A percentile compares a stretch with the other conserved stretches of the same genome.
These are phyloP conservation scores for Prunella vulgaris DNA, from an alignment of 257 asterid genomes.

Conservation along the genomic window DNA sequence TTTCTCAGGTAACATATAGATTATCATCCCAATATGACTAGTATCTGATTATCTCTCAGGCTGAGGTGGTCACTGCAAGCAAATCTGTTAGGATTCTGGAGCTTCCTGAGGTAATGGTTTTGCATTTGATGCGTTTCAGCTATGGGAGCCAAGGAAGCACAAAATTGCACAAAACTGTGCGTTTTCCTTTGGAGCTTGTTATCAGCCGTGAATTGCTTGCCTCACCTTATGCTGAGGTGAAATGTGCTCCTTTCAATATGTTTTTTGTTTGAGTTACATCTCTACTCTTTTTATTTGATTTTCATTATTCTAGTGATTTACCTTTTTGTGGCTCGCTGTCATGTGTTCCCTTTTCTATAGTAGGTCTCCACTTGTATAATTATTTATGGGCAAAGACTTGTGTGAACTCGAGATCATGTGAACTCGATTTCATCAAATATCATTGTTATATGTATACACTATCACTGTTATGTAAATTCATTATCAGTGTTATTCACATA, in stretches of 20 bases:
- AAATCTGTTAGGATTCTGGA: slow-evolving; percentile 64
- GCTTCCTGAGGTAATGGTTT: slow-evolving; percentile 67
- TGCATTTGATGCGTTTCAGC: slow-evolving; percentile 84
- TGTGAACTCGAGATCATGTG: too few species aligned
- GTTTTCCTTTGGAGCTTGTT: slow-evolving; percentile 70
- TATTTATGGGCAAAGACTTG: too few species aligned
- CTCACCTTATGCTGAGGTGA: slow-evolving; percentile 61
- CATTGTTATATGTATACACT: too few species aligned
- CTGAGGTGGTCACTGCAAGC: slow-evolving; percentile 74
- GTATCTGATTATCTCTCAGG: slow-evolving; percentile 44
- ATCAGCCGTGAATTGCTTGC: slow-evolving; percentile 65
- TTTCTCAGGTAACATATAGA: background rate
- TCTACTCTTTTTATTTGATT: background rate
- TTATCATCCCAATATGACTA: slow-evolving; percentile 9
- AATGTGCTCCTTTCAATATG: background rate
- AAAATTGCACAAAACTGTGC: slow-evolving; percentile 65
- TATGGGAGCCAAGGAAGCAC: slow-evolving; percentile 77
- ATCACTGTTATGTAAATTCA: too few species aligned
- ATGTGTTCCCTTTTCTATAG: background rate
- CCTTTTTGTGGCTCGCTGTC: background rate
- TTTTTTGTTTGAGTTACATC: background rate
- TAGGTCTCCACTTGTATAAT: background rate
- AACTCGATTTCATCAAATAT: too few species aligned
- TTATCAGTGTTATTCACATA: too few species aligned
- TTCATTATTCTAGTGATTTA: background rate